These are phyloP conservation scores for Aspergillus persii DNA, from an alignment of 2,329 filamentous ascomycete genomes.

Conservation along the genomic window DNA sequence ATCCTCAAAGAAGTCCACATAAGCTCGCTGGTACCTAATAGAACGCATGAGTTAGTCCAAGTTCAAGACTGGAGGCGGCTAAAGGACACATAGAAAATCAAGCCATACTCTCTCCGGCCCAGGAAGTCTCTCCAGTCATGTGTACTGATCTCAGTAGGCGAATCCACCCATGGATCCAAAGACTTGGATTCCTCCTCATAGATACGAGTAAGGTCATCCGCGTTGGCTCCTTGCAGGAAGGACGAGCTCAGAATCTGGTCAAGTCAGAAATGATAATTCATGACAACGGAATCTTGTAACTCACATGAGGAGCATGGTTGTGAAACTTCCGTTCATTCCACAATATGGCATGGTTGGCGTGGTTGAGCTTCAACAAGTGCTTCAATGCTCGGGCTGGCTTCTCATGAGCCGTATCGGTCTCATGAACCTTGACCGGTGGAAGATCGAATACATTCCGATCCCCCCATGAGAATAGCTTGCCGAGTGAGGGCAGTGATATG, in stretches of 20 bases:
- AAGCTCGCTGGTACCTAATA: conserved; percentile 76
- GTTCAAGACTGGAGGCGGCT: neutral
- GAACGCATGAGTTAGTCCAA: neutral
- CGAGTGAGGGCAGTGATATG: conserved; percentile 12
- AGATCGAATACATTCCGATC: conserved; percentile 45
- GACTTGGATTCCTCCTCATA: conserved; percentile 73
- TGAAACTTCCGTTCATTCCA: conserved; percentile 72
- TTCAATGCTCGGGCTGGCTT: conserved; percentile 80
- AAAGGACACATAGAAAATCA: neutral
- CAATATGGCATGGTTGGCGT: conserved; percentile 82
- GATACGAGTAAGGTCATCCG: conserved; percentile 70
- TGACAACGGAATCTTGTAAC: conserved; percentile 15
- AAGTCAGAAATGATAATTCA: conserved; percentile 8
- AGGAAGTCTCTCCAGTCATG: conserved; percentile 86
- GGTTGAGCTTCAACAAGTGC: conserved; percentile 86
- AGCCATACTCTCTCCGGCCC: conserved; percentile 63
- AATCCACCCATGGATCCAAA: conserved; percentile 77
- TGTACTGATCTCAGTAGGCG: conserved; percentile 77
- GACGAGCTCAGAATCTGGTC: conserved; percentile 71
- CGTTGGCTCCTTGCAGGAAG: conserved; percentile 76
- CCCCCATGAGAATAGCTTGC: conserved; percentile 24
- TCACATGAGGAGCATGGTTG: conserved; percentile 77
- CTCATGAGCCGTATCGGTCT: conserved; percentile 76
- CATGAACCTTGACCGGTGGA: conserved; percentile 68
- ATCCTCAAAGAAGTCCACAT: conserved; percentile 94